Percentiles rank a stretch among this genome's conserved stretches.
Conservation (phyloP, 495 filamentous ascomycete genomes). For the Hypoxylon lienhwacheense region DNA sequence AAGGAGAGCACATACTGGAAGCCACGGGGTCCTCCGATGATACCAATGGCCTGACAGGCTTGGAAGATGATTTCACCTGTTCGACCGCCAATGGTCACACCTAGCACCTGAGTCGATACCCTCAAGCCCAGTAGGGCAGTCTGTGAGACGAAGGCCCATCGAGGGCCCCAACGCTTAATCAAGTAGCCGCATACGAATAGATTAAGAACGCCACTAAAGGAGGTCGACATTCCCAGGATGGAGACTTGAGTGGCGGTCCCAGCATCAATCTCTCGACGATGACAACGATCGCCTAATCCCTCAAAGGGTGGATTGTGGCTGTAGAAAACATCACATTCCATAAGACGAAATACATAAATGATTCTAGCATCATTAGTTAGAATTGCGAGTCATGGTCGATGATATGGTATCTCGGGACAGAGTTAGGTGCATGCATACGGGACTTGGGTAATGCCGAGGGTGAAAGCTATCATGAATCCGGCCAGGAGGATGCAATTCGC, state of each 20-base stretch:
- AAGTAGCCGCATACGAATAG: constrained; percentile 60
- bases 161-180: constrained; percentile 58
- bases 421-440: constrained; percentile 43
- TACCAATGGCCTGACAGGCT: constrained; percentile 54
- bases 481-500: constrained; percentile 53
- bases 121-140: constrained; percentile 56
- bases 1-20: constrained; percentile 46
- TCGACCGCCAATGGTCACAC: constrained; percentile 52
- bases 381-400: not conserved
- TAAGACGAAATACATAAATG: constrained; percentile 59
- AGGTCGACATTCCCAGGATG: constrained; percentile 54
- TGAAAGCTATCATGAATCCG: constrained; percentile 58
- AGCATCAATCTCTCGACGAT: constrained; percentile 53
- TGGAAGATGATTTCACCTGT: constrained; percentile 60
- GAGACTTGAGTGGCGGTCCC: constrained; percentile 56
- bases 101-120: constrained; percentile 57
- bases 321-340: constrained; percentile 63
- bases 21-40: constrained; percentile 59
- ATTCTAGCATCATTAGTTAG: constrained; percentile 43
- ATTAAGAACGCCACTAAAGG: constrained; percentile 56
- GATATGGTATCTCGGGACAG: not conserved
- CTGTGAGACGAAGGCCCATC: constrained; percentile 53
- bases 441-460: constrained; percentile 61
- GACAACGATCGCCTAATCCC: constrained; percentile 48
- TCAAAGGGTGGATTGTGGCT: constrained; percentile 42